Evolutionary conservation across 805 yeast genomes (phyloP).

Genomic region (Monosporozyma aquatica): DNA sequence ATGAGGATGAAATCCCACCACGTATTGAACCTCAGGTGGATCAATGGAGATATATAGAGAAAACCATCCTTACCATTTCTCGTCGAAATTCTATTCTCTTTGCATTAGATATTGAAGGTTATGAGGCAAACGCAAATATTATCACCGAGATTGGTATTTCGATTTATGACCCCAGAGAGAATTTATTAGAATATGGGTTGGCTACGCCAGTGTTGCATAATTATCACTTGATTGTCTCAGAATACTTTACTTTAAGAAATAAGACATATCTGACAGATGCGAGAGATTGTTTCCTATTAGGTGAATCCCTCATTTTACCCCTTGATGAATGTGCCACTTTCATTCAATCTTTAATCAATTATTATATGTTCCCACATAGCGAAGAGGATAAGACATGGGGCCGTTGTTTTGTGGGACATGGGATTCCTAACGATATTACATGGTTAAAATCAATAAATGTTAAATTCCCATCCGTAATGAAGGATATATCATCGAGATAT

Average conservation of each 20-base stretch:
- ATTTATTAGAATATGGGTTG: conserved; percentile 25
- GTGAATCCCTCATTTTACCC: conserved; percentile 36
- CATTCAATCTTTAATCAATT: conserved; percentile 36
- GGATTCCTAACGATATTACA: conserved; percentile 45
- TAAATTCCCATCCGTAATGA: conserved; percentile 28
- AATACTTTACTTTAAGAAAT: conserved; percentile 35
- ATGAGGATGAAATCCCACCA: neutral
- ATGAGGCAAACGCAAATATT: conserved; percentile 34
- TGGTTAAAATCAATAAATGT: conserved; percentile 43
- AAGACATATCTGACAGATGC: conserved; percentile 48
- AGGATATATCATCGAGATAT: conserved; percentile 3
- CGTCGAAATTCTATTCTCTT: conserved; percentile 30
- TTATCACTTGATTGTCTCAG: conserved; percentile 39
- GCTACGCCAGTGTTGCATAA: conserved; percentile 33
- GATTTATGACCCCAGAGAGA: conserved; percentile 45
- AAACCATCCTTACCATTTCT: conserved; percentile 16
- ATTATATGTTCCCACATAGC: conserved; percentile 32
- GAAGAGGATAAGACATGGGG: conserved; percentile 19
- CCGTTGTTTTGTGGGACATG: conserved; percentile 52
- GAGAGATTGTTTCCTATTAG: conserved; percentile 41
- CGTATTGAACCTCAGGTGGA: neutral
- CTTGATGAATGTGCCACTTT: conserved; percentile 31
- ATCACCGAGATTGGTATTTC: conserved; percentile 53
- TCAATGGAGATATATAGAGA: conserved; percentile 16
- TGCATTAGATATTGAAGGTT: conserved; percentile 50